Conservation (phyloP, 768 basidiomycete species). For the Collybia sordida region DNA sequence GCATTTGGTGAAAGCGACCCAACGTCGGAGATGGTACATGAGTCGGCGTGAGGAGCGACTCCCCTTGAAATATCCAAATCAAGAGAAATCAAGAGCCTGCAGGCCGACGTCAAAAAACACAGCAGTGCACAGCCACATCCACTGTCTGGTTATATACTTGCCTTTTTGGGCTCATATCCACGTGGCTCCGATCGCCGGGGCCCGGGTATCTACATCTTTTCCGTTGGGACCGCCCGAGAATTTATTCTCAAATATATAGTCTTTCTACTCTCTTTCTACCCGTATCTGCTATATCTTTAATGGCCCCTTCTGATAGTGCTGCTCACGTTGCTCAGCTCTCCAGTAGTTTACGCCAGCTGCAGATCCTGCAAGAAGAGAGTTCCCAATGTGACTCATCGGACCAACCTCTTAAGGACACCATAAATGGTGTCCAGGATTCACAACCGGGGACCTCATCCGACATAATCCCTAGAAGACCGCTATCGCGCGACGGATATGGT, state of each 20-base stretch:
- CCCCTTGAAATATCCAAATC: constrained; percentile 38
- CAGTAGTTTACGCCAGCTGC: constrained; percentile 46
- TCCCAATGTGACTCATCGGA: background rate
- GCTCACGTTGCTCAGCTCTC: constrained; percentile 42
- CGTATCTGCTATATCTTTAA: background rate
- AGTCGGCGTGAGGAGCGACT: constrained; percentile 10
- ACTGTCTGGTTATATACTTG: constrained; percentile 5
- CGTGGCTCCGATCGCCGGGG: constrained; percentile 12
- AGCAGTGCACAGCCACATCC: constrained; percentile 9
- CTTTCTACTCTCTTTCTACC: background rate
- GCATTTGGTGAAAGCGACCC: constrained; percentile 48
- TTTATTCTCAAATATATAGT: background rate
- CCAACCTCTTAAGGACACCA: no score
- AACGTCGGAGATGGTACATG: constrained; percentile 24
- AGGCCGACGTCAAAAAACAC: constrained; percentile 14
- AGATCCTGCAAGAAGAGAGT: constrained; percentile 26
- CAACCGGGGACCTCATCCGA: constrained; percentile 15
- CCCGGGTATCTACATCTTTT: constrained; percentile 9
- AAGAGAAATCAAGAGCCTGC: constrained; percentile 14
- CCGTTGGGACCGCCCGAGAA: background rate
- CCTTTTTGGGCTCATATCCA: constrained; percentile 4
- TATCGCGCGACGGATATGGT: constrained; percentile 71
- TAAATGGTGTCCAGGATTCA: constrained; percentile 19
- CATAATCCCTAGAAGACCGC: background rate
- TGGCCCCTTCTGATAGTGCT: constrained; percentile 9